Base-by-base conservation (phyloP, 805 yeast species). In the Ogataea pignaliae region DNA sequence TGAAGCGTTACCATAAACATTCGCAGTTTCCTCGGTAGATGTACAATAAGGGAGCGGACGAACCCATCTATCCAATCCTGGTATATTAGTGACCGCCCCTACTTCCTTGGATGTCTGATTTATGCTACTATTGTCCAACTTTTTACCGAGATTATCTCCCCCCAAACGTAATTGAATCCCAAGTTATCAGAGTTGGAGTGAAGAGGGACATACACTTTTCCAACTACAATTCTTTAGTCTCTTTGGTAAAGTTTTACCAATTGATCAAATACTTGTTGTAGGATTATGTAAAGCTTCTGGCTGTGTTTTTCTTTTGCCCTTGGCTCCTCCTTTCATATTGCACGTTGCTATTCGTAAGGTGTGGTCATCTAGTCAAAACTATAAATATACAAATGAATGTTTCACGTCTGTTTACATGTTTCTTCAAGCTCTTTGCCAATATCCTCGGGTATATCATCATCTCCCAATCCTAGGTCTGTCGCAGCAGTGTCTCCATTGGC, bases 1-100 rank as follows among this genome's bases (percentile, higher is more conserved):
- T 84, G 90, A 84, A 79, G 72, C 72, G 69, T 68, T 72, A 68
- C 81, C 83, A 73, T 72, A 69, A 76, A 83, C 93, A 84, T 84
- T 85, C 93, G 91, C 93, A 85, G 93, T 85, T 84, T 85, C 90
- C 91, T 79, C 93, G 93, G 90, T 83, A 85, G 86, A 68, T 79
- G 74, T 79, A 81, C 89, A 76, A 69, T 70, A 70, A 59, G 59
- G 60, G 57, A 44, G 29, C 46, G 55, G 57, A 52, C 61, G 88
- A 84, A 83, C 90, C 90, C 85, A 84, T 56, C 50, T 50, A 42
- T 56, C 55, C 50, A 38, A 45, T 74, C 82, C 75, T 78, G 67
- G 83, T 79, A 75, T 73, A 78, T 68, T 88, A 71, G 89, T 85
- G 90, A 83, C 90, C 91, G 93, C 88, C 74, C 73, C 48, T 64